These are phyloP conservation scores for Aaosphaeria pasadenensis DNA, from an alignment of 2,329 filamentous ascomycete species.

Conservation along the genomic window DNA sequence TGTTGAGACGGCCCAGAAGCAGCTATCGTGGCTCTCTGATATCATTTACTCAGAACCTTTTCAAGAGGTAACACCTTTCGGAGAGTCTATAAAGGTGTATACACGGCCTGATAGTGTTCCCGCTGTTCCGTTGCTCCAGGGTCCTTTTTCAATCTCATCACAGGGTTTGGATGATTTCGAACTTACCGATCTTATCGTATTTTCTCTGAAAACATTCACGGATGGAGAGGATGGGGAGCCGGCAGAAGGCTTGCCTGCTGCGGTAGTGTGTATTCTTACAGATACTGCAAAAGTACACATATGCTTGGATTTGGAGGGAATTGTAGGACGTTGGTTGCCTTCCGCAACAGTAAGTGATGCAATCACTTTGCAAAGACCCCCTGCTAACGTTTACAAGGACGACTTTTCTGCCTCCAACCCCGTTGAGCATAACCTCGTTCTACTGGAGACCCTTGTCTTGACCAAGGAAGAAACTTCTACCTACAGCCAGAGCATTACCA, in stretches of 20 bases:
- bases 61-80: conserved; percentile 38
- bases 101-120: conserved; percentile 53
- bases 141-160: conserved; percentile 52
- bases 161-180: conserved; percentile 51
- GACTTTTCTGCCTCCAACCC: conserved; percentile 14
- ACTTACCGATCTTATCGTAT: conserved; percentile 59
- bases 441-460: conserved; percentile 42
- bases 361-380: background rate
- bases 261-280: conserved; percentile 57
- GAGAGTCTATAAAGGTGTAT: conserved; percentile 51
- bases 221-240: conserved; percentile 50
- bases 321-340: conserved; percentile 63
- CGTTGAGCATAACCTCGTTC: conserved; percentile 25
- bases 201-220: conserved; percentile 48
- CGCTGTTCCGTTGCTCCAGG: conserved; percentile 59
- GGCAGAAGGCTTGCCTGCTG: conserved; percentile 53
- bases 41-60: conserved; percentile 49
- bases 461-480: conserved; percentile 20
- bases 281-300: conserved; percentile 55
- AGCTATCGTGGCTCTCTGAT: conserved; percentile 57
- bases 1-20: conserved; percentile 47
- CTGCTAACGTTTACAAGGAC: conserved; percentile 13
- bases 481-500: conserved; percentile 55
- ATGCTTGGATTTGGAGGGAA: conserved; percentile 59
- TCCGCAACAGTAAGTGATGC: conserved; percentile 25